Base-by-base conservation (phyloP, 345 rosid species). In the Corchorus olitorius region DNA sequence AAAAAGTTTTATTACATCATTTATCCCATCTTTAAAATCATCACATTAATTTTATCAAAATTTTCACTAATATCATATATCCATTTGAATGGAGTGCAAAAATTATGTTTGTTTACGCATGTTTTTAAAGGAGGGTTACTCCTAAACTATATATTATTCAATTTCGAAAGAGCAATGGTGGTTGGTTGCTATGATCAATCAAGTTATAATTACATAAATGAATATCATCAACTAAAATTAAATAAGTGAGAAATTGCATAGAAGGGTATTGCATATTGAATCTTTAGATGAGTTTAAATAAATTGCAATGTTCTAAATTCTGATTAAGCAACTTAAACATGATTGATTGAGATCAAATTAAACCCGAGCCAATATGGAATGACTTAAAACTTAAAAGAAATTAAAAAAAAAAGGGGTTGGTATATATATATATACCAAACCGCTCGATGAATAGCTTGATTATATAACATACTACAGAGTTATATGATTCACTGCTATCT, bases 111-210 rank as follows among this genome's bases (percentile, higher is more conserved):
- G 11, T 14, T 56, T 56, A 20, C 4, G 20, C 62, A 20, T 20
- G 62, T 56, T n/a, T n/a, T n/a, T 56, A 56, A 56, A 56, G 62
- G 62, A 20, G n/a, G 59, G n/a, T 59, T 59, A 59, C 6, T 27
- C 16, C 37, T 19, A 19, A 8, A 8, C 37, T 19, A 19, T 2
- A 8, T 19, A 56, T 56, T 8, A 56, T 11, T 27, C 11, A 35
- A 27, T 9, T 59, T 20, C 12, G 27, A 59, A 59, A 59, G 15
- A 27, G 15, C 8, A 4, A 59, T 8, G 53, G 13, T 27, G 16
- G 16, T 22, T 27, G 35, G 17, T 56, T 22, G 64, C 16, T 12
- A 27, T 27, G 27, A 27, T 59, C 7, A 27, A 27, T 59, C 35
- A 27, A 3, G 34, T 56, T 19, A 19, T 19, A 0, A 56, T 10